Evolutionary conservation across 768 basidiomycete species (phyloP).

Genomic region (Leucogyrophana mollusca): DNA sequence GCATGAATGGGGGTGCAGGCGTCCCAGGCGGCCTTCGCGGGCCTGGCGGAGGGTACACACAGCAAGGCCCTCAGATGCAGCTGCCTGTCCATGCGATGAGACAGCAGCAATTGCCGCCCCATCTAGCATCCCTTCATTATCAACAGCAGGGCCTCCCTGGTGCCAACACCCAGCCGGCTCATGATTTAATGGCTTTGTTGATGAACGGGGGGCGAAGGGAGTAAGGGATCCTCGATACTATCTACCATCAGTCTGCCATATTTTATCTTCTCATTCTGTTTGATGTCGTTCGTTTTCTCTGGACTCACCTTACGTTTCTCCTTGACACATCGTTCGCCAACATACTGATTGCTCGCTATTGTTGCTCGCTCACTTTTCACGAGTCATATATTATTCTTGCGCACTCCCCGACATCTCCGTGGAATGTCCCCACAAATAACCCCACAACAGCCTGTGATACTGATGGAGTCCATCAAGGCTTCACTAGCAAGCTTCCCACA

Average conservation of each 20-base stretch:
- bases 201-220: conserved; percentile 73
- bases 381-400: conserved; percentile 15
- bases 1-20: conserved; percentile 44
- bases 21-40: conserved; percentile 46
- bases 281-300: conserved; percentile 10
- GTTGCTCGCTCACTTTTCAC: conserved; percentile 17
- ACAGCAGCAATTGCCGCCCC: conserved; percentile 55
- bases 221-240: conserved; percentile 34
- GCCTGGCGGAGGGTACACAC: conserved; percentile 40
- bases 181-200: conserved; percentile 81
- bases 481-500: too few species aligned
- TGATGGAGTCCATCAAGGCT: too few species aligned
- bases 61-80: conserved; percentile 30
- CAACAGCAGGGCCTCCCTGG: conserved; percentile 55
- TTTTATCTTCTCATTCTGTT: conserved; percentile 11
- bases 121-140: conserved; percentile 52
- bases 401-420: too few species aligned
- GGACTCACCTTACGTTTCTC: conserved; percentile 30
- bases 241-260: conserved; percentile 7
- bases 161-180: conserved; percentile 54
- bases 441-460: too few species aligned
- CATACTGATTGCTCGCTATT: conserved; percentile 20
- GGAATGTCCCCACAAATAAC: too few species aligned
- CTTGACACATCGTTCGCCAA: conserved; percentile 25
- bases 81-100: conserved; percentile 29